Conservation (phyloP, 371 early-diverging fungal genomes). For the Circinella minor region DNA sequence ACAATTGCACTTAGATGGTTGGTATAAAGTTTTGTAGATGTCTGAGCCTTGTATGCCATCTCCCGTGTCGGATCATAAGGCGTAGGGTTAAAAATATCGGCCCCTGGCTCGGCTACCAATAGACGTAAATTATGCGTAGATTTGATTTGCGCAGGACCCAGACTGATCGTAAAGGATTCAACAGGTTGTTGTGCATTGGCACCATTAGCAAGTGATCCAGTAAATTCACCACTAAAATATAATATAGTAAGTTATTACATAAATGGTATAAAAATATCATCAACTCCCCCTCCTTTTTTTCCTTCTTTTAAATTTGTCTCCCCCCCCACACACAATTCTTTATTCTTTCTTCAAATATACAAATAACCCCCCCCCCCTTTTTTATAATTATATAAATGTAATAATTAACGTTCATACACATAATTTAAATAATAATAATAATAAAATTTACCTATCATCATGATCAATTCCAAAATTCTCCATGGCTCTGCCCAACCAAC, state of each 20-base stretch:
- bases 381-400: too few relatives aligned
- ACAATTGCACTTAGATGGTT: conserved; percentile 68
- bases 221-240: conserved; percentile 16
- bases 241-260: background rate
- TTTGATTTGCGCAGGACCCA: conserved; percentile 76
- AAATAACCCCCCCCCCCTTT: too few relatives aligned
- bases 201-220: conserved; percentile 1
- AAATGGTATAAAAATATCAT: background rate
- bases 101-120: conserved; percentile 53
- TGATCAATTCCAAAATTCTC: conserved; percentile 71
- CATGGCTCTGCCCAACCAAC: conserved; percentile 76
- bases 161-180: conserved; percentile 75
- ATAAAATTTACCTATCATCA: conserved; percentile 40
- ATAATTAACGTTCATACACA: background rate
- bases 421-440: background rate
- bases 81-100: conserved; percentile 55
- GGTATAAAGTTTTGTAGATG: conserved; percentile 70
- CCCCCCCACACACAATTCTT: too few relatives aligned
- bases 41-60: conserved; percentile 74
- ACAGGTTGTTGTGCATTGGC: conserved; percentile 51
- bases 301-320: too few relatives aligned
- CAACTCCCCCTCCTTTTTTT: too few relatives aligned
- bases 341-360: too few relatives aligned
- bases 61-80: conserved; percentile 56
- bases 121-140: conserved; percentile 74